phyloP scores from a whole-genome alignment of 176 grass and related monocot species.

The Rhynchospora tenuis region DNA sequence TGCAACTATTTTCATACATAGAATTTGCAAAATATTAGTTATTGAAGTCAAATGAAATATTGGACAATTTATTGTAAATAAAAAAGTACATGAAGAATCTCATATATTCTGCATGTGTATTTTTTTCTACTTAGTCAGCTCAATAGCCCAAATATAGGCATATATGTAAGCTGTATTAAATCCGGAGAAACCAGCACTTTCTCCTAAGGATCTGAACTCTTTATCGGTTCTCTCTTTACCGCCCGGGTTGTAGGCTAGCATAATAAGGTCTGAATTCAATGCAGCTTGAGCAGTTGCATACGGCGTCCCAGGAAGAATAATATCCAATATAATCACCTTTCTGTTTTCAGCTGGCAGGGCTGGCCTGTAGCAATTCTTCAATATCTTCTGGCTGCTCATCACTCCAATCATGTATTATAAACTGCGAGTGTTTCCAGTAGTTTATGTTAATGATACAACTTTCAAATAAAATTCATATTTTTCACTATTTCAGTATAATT shows the following conservation, averaged over 20 bases:
- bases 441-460: no score
- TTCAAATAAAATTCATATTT: background rate
- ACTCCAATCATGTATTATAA: constrained; percentile 12
- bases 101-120: no score
- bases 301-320: background rate
- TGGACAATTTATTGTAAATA: no score
- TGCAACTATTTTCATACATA: no score
- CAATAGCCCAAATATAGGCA: constrained; percentile 8
- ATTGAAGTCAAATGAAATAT: no score
- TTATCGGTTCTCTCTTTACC: constrained; percentile 35
- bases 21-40: no score
- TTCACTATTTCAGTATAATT: background rate
- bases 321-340: constrained; percentile 25
- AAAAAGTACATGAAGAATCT: no score
- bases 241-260: constrained; percentile 5
- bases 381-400: constrained; percentile 26
- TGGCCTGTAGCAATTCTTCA: constrained; percentile 35
- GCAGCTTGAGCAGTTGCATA: background rate
- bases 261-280: background rate
- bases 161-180: constrained; percentile 6
- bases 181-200: constrained; percentile 3
- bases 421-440: constrained; percentile 4
- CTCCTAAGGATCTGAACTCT: constrained; percentile 7
- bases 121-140: constrained; percentile 33
- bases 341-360: constrained; percentile 17